These are phyloP conservation scores for Xylaria bambusicola DNA, from an alignment of 495 filamentous ascomycete genomes.

Conservation along the genomic window DNA sequence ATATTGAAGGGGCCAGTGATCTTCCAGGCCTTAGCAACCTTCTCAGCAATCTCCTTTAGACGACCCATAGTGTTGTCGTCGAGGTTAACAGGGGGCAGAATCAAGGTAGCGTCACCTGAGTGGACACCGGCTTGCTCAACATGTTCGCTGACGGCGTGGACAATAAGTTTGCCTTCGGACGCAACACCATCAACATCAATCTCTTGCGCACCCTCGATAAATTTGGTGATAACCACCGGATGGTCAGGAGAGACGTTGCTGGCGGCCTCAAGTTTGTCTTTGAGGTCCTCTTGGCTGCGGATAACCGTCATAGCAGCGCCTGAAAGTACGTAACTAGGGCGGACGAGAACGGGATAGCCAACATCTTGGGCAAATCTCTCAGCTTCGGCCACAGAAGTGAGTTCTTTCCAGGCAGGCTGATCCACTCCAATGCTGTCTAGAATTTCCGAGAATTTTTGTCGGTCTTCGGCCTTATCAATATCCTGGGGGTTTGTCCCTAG, in stretches of 20 bases:
- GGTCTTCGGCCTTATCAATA: constrained; percentile 95
- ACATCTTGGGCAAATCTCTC: constrained; percentile 84
- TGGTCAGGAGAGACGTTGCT: constrained; percentile 92
- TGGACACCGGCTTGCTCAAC: constrained; percentile 97
- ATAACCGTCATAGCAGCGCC: constrained; percentile 99
- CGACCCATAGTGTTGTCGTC: constrained; percentile 75
- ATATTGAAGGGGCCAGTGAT: constrained; percentile 99
- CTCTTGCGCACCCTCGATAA: constrained; percentile 96
- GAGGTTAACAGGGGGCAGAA: constrained; percentile 83
- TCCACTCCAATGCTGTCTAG: constrained; percentile 92
- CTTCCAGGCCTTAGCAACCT: constrained; percentile 94
- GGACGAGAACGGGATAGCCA: constrained; percentile 89
- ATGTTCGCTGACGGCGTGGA: constrained; percentile 96
- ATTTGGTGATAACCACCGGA: constrained; percentile 98
- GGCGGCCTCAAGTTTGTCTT: constrained; percentile 86
- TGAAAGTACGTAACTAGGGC: constrained; percentile 96
- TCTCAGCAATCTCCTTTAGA: constrained; percentile 90
- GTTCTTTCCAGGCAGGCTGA: constrained; percentile 96
- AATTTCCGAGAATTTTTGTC: constrained; percentile 98
- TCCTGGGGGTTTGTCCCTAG: constrained; percentile 90
- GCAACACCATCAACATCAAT: constrained; percentile 98
- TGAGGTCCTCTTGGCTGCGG: constrained; percentile 85
- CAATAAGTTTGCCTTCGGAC: constrained; percentile 78
- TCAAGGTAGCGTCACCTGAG: constrained; percentile 94
- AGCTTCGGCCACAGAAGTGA: constrained; percentile 88